Conservation (phyloP, 2,329 filamentous ascomycete species). For the Ceratocystis colombiana region DNA sequence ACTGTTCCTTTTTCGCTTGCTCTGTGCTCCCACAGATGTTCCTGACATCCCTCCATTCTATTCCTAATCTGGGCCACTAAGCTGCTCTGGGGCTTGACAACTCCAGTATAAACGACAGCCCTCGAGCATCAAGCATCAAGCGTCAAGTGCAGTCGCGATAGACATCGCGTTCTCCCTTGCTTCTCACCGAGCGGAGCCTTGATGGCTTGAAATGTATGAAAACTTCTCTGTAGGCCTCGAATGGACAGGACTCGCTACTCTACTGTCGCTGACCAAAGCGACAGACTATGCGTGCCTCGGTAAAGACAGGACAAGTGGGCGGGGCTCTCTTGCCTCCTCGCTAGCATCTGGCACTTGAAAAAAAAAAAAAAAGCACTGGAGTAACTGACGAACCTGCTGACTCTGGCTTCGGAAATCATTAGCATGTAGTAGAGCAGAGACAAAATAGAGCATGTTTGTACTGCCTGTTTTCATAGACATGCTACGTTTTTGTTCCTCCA, state of each 20-base stretch:
- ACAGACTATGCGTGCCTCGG: no score
- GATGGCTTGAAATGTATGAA: neutral
- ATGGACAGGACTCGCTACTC: neutral
- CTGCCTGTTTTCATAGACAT: no score
- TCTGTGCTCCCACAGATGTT: conserved; percentile 14
- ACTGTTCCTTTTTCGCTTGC: conserved; percentile 12
- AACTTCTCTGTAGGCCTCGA: neutral
- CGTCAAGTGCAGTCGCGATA: neutral
- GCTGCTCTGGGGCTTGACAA: conserved; percentile 1
- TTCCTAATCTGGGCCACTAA: conserved; percentile 19
- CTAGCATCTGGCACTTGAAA: no score
- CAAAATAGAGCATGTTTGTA: no score
- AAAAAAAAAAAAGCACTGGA: no score
- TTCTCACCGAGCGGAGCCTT: neutral
- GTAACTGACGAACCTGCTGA: no score
- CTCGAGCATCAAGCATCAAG: neutral
- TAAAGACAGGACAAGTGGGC: no score
- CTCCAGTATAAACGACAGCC: neutral
- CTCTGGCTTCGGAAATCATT: no score
- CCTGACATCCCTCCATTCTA: conserved; percentile 19
- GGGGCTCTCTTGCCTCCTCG: no score
- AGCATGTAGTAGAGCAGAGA: no score
- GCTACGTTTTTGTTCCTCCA: no score
- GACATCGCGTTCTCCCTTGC: neutral
- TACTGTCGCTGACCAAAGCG: no score